Conservation (phyloP, 163 green algal species). For the Scenedesmus sp. region DNA sequence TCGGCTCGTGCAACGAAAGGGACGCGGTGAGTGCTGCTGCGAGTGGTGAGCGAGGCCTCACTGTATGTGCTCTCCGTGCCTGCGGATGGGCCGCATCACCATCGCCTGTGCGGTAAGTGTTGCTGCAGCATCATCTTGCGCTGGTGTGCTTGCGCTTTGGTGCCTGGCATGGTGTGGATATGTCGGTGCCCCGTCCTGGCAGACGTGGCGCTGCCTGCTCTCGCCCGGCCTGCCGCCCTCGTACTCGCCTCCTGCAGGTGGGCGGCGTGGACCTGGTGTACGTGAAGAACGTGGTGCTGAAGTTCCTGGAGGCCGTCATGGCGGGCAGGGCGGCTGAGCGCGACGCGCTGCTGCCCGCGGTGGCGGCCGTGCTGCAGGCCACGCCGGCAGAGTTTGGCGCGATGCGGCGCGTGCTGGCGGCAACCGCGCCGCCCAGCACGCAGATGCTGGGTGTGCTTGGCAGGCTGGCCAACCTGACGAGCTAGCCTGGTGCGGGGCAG, state of each 20-base stretch:
- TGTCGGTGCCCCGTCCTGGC: too few species aligned
- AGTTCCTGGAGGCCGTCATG: slow-evolving; percentile 82
- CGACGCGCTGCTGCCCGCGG: slow-evolving; percentile 81
- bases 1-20: background rate
- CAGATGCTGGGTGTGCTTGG: slow-evolving; percentile 58
- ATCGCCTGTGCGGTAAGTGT: too few species aligned
- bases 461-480: slow-evolving; percentile 24
- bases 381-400: slow-evolving; percentile 70
- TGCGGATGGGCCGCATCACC: too few species aligned
- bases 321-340: slow-evolving; percentile 70
- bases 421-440: slow-evolving; percentile 47
- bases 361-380: slow-evolving; percentile 79
- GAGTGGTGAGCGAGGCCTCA: too few species aligned
- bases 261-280: slow-evolving; percentile 80
- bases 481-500: slow-evolving; percentile 31
- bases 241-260: slow-evolving; percentile 25
- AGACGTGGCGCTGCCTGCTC: too few species aligned
- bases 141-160: too few species aligned
- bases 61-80: too few species aligned
- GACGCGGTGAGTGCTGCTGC: background rate
- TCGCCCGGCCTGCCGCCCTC: background rate
- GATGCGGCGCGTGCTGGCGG: slow-evolving; percentile 55
- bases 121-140: too few species aligned
- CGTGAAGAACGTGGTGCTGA: slow-evolving; percentile 89
- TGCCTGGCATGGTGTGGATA: too few species aligned